Evolutionary conservation across 2,329 filamentous ascomycete genomes (phyloP).

Genomic region (Phyllachora maydis): DNA sequence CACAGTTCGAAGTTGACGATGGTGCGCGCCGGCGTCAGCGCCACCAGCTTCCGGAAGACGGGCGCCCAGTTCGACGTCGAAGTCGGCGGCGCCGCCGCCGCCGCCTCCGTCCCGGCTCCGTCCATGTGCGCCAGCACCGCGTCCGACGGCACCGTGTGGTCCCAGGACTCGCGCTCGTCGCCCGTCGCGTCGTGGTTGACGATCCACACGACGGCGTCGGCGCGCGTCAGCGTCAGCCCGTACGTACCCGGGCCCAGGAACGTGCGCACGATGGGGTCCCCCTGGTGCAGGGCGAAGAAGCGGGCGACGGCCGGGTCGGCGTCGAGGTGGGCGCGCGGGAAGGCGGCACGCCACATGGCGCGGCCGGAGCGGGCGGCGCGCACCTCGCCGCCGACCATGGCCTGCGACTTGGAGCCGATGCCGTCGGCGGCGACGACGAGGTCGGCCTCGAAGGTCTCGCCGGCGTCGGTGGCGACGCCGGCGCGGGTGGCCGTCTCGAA

Average conservation of each 20-base stretch:
- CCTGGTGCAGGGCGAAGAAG: slow-evolving; percentile 18
- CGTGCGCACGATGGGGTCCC: no score
- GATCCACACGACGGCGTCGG: slow-evolving; percentile 15
- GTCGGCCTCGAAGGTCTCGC: slow-evolving; percentile 24
- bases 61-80: no score
- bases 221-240: slow-evolving; percentile 12
- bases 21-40: slow-evolving; percentile 7
- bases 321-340: slow-evolving; percentile 16
- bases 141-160: slow-evolving; percentile 12
- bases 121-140: slow-evolving; percentile 15
- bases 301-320: slow-evolving; percentile 15
- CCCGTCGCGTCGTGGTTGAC: slow-evolving; percentile 17
- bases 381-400: slow-evolving; percentile 18
- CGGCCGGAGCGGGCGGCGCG: slow-evolving; percentile 19
- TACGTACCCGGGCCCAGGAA: slow-evolving; percentile 20
- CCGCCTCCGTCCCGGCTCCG: slow-evolving; percentile 9
- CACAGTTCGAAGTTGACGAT: slow-evolving; percentile 17
- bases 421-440: slow-evolving; percentile 25
- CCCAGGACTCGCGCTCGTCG: slow-evolving; percentile 15
- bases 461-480: slow-evolving; percentile 25
- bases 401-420: slow-evolving; percentile 21
- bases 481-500: slow-evolving; percentile 17
- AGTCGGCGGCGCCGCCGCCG: no score
- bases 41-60: slow-evolving; percentile 13
- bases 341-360: slow-evolving; percentile 21